Evolutionary conservation across 495 filamentous ascomycete genomes (phyloP).

Genomic region (Amniculicola lignicola): DNA sequence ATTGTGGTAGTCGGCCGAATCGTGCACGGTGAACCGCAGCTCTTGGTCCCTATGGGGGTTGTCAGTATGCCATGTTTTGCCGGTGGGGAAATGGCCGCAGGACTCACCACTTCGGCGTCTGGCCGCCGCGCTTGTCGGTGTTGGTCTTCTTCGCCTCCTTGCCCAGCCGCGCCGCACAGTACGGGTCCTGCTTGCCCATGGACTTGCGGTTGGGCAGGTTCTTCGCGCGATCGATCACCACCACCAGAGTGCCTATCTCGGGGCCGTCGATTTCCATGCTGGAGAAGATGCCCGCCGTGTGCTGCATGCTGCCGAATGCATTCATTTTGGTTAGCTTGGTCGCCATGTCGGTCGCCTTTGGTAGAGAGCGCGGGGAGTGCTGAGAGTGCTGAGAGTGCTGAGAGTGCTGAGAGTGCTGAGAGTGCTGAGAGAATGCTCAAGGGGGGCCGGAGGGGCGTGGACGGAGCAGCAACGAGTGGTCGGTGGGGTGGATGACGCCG

Average conservation of each 20-base stretch:
- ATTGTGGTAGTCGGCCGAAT: conserved; percentile 91
- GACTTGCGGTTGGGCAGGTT: conserved; percentile 95
- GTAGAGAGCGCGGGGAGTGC: not conserved
- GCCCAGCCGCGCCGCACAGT: conserved; percentile 87
- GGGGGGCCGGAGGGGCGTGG: not conserved
- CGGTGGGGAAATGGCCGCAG: not conserved
- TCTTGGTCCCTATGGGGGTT: conserved; percentile 79
- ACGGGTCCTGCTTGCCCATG: conserved; percentile 98
- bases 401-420: too few relatives aligned
- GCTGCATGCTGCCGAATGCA: conserved; percentile 42
- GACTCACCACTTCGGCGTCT: conserved; percentile 89
- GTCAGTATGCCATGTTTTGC: conserved; percentile 32
- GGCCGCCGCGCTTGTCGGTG: conserved; percentile 88
- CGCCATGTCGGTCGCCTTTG: conserved; percentile 29
- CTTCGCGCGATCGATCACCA: conserved; percentile 77
- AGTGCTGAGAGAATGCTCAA: too few relatives aligned
- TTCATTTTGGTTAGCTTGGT: conserved; percentile 29
- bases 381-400: too few relatives aligned
- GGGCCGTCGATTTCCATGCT: conserved; percentile 96
- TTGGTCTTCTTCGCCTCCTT: conserved; percentile 98
- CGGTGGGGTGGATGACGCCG: not conserved
- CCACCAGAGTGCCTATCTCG: conserved; percentile 86
- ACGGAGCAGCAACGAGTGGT: not conserved
- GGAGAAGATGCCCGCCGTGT: conserved; percentile 91
- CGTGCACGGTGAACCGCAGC: conserved; percentile 91